A percentile compares a stretch with the other conserved stretches of the same genome.
Conservation (phyloP, 2,329 filamentous ascomycete genomes). For the Epichloe amarillans region DNA sequence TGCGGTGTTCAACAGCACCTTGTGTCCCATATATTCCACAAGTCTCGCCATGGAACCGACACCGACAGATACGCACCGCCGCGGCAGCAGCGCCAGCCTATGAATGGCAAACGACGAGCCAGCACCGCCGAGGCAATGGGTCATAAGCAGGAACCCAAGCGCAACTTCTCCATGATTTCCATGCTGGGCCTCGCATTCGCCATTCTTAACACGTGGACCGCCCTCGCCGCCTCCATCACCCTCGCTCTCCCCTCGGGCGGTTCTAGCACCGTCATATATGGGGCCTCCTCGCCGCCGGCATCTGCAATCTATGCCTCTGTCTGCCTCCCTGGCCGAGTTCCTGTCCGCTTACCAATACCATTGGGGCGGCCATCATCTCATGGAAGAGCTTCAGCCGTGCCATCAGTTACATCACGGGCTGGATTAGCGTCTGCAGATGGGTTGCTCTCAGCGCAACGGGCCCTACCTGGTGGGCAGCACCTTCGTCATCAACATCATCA, state of each 20-base stretch:
- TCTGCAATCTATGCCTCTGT: slow-evolving; percentile 61
- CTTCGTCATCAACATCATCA: slow-evolving; percentile 52
- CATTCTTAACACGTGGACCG: slow-evolving; percentile 38
- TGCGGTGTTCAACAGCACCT: too few relatives aligned
- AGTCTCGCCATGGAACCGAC: background rate
- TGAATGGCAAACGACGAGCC: background rate
- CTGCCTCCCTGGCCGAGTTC: slow-evolving; percentile 59
- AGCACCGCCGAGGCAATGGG: slow-evolving; percentile 23
- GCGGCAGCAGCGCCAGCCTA: background rate
- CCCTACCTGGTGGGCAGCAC: slow-evolving; percentile 50
- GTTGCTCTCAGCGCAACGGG: slow-evolving; percentile 56
- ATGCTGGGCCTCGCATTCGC: slow-evolving; percentile 27
- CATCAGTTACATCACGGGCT: slow-evolving; percentile 58
- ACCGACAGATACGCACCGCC: background rate
- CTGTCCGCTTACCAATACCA: slow-evolving; percentile 59
- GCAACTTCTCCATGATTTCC: slow-evolving; percentile 35
- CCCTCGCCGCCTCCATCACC: slow-evolving; percentile 32
- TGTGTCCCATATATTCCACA: too few relatives aligned
- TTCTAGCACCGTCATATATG: slow-evolving; percentile 59
- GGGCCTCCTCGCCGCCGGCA: slow-evolving; percentile 47
- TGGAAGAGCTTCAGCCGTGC: slow-evolving; percentile 47
- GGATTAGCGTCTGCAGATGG: slow-evolving; percentile 63
- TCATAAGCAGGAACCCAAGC: slow-evolving; percentile 34
- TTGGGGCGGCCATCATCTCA: slow-evolving; percentile 55
- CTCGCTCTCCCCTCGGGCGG: slow-evolving; percentile 55